Conservation (phyloP, 208 protist species). For the Acanthamoeba lenticulata region DNA sequence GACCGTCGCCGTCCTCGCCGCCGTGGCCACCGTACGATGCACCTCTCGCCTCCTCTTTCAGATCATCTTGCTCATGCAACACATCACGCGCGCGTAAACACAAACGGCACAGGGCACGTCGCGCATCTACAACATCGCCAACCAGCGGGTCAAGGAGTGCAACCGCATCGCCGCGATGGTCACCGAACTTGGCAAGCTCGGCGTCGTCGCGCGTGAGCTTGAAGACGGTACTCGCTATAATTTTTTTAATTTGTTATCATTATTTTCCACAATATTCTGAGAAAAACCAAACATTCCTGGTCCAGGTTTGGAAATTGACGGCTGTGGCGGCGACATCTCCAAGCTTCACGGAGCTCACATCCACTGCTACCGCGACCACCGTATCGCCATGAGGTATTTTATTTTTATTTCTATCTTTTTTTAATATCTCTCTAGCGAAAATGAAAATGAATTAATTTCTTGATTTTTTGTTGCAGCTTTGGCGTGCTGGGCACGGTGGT, state of each 20-base stretch:
- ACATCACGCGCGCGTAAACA: neutral
- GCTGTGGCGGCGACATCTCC: constrained; percentile 47
- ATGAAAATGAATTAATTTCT: no score
- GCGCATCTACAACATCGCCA: constrained; percentile 84
- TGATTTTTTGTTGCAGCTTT: constrained; percentile 60
- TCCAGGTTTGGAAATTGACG: constrained; percentile 52
- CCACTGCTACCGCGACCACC: constrained; percentile 88
- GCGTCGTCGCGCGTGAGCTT: constrained; percentile 75
- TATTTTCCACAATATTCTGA: no score
- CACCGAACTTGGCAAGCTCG: constrained; percentile 84
- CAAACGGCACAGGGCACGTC: constrained; percentile 72
- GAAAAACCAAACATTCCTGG: no score
- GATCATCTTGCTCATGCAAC: neutral
- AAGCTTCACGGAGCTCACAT: constrained; percentile 74
- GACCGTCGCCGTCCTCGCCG: constrained; percentile 84
- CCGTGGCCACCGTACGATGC: constrained; percentile 66
- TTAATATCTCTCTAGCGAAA: no score
- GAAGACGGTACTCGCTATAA: constrained; percentile 81
- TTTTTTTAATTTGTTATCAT: no score
- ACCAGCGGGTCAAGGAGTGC: constrained; percentile 91
- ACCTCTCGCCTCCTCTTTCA: neutral
- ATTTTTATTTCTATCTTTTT: neutral
- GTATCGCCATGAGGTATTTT: constrained; percentile 86
- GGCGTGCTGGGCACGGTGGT: constrained; percentile 78
- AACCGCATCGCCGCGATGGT: constrained; percentile 87